Evolutionary conservation across 352 stramenopile species (phyloP), one percentile per base, ranked within the genome.

Genomic region (Pythium chondricola): DNA sequence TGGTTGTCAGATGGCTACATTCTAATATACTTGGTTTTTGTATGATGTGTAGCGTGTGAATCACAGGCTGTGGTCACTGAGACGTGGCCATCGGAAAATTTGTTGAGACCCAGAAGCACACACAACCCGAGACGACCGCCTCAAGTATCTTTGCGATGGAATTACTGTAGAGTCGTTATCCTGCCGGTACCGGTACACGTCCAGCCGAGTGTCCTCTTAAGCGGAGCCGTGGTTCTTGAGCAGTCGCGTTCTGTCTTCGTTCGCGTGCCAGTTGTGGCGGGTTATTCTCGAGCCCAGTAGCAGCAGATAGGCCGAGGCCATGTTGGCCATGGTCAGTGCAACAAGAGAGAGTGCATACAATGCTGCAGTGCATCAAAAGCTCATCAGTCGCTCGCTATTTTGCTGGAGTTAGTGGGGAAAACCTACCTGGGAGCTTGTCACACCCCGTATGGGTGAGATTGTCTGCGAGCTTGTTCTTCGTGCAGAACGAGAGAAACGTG

Each of bases 201-300:
- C n/a, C n/a, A n/a, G n/a, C n/a, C n/a, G n/a, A n/a, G n/a, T n/a
- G n/a, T n/a, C n/a, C n/a, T n/a, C n/a, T n/a, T n/a, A n/a, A n/a
- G n/a, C n/a, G 22, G 18, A n/a, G 30, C 37, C 43, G 18, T 43
- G 42, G 44, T 62, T 44, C 55, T 77, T 77, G 48, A 71, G 61
- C 38, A 77, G 38, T 6, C 41, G 40, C 18, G 49, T 43, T 49
- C 62, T 53, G 48, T 74, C 55, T 17, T 48, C 61, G 31, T 21
- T 58, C 6, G 22, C 45, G 25, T 52, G 49, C 64, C 67, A 78
- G 48, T 78, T 63, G 31, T 61, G 49, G 36, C 56, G 68, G 17
- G 65, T 78, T 61, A 78, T 78, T 22, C 68, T 29, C 33, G 68
- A 63, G 21, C 65, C 68, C 2, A 78, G 68, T 1, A 78, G 56